Conservation (phyloP, 768 basidiomycete species). For the Russula virescens region DNA sequence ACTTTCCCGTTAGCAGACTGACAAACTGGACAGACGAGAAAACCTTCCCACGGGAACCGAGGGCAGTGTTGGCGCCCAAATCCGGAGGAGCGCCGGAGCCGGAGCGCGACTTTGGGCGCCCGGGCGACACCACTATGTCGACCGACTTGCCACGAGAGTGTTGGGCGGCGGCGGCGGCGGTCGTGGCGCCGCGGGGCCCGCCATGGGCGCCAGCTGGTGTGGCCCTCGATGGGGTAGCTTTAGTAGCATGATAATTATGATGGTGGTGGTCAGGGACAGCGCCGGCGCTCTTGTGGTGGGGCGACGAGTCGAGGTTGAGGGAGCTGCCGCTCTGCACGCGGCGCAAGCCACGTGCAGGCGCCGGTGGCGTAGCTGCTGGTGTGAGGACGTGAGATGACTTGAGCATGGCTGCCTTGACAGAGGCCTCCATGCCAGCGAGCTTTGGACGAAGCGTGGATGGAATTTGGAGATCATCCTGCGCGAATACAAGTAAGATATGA, state of each 20-base stretch:
- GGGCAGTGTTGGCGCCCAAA: not conserved
- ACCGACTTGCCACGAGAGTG: conserved; percentile 61
- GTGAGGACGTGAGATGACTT: conserved; percentile 62
- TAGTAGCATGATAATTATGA: not conserved
- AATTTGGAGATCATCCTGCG: conserved; percentile 85
- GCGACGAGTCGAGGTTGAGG: conserved; percentile 44
- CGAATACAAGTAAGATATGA: not conserved
- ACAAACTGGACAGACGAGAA: conserved; percentile 62
- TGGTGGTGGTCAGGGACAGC: conserved; percentile 14
- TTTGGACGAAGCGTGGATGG: conserved; percentile 72
- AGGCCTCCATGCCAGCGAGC: conserved; percentile 71
- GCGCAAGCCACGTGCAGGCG: conserved; percentile 54
- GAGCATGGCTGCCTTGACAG: conserved; percentile 88
- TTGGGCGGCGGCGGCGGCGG: not conserved
- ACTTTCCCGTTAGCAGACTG: conserved; percentile 58
- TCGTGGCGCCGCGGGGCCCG: not conserved
- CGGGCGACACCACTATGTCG: conserved; percentile 38
- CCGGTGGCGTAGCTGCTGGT: conserved; percentile 32
- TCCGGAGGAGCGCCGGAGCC: conserved; percentile 35
- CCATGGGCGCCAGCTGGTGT: not conserved
- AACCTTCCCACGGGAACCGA: conserved; percentile 35
- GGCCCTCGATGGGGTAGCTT: not conserved
- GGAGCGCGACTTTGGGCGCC: conserved; percentile 46
- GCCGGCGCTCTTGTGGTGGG: conserved; percentile 29
- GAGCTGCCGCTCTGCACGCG: conserved; percentile 72